Conservation (phyloP, 306 rosid genomes). For the Coriaria nepalensis region DNA sequence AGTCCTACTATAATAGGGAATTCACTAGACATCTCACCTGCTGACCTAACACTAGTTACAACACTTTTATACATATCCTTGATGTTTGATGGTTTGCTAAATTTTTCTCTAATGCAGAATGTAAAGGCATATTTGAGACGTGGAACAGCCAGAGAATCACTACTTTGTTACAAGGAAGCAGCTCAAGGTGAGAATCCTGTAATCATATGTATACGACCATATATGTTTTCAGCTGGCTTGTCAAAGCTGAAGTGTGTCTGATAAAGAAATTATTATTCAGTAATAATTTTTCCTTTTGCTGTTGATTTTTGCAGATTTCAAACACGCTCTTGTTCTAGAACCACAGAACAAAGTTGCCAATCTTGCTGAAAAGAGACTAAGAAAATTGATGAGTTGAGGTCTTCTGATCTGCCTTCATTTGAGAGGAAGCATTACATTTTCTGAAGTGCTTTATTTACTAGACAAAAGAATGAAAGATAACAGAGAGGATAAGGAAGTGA, state of each 20-base stretch:
- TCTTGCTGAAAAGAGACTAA: slow-evolving; percentile 45
- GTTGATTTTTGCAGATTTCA: slow-evolving; percentile 46
- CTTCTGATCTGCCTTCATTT: background rate
- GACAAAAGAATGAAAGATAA: too few relatives aligned
- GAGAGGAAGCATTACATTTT: too few relatives aligned
- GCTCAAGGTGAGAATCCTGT: slow-evolving; percentile 39
- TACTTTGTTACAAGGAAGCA: slow-evolving; percentile 47
- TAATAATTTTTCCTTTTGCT: background rate
- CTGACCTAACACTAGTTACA: too few relatives aligned
- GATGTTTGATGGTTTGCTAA: background rate
- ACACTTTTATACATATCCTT: too few relatives aligned
- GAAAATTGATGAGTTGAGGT: slow-evolving; percentile 39
- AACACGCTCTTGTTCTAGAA: slow-evolving; percentile 74
- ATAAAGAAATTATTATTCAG: background rate
- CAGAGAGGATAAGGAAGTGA: too few relatives aligned
- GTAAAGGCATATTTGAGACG: slow-evolving; percentile 92
- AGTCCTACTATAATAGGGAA: too few relatives aligned
- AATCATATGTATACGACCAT: background rate
- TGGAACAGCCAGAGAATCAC: slow-evolving; percentile 76
- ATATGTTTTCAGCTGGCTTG: slow-evolving; percentile 5
- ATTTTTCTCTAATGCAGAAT: slow-evolving; percentile 37
- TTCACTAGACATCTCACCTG: too few relatives aligned
- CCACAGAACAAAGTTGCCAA: slow-evolving; percentile 64
- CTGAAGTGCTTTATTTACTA: too few relatives aligned
- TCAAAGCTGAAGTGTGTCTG: background rate